Evolutionary conservation across 106 monocot species (phyloP).

Genomic region (Vanilla planifolia): DNA sequence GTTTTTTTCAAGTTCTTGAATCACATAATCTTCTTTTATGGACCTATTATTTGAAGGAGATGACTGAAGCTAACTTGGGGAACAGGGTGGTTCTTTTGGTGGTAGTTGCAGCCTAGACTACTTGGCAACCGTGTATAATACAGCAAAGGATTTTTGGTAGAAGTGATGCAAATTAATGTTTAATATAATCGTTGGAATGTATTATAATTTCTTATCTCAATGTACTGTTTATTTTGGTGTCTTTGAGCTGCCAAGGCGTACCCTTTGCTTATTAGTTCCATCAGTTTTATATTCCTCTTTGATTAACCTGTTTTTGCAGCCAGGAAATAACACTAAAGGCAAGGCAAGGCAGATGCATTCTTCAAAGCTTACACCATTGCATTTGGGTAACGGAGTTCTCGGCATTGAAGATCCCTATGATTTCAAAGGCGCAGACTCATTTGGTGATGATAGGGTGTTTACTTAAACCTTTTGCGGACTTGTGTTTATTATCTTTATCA

Average conservation of each 20-base stretch:
- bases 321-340: conserved; percentile 11
- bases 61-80: neutral
- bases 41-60: neutral
- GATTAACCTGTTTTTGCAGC: conserved; percentile 3
- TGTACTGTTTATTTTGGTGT: too few species aligned
- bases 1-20: neutral
- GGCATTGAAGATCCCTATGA: conserved; percentile 48
- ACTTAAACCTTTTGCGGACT: neutral
- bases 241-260: too few species aligned
- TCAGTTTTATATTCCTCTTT: too few species aligned
- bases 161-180: too few species aligned
- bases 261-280: too few species aligned
- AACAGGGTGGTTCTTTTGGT: neutral
- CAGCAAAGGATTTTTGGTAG: too few species aligned
- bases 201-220: too few species aligned
- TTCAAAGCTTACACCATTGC: conserved; percentile 27
- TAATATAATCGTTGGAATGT: too few species aligned
- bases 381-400: conserved; percentile 30
- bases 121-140: too few species aligned
- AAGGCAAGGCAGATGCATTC: conserved; percentile 24
- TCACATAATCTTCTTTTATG: neutral
- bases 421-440: conserved; percentile 27
- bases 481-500: neutral
- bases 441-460: conserved; percentile 75
- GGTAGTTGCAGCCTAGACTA: too few species aligned